Evolutionary conservation across 1,139 yeast genomes (phyloP), one percentile per base, ranked within the genome.

Genomic region (Pichia sp.): DNA sequence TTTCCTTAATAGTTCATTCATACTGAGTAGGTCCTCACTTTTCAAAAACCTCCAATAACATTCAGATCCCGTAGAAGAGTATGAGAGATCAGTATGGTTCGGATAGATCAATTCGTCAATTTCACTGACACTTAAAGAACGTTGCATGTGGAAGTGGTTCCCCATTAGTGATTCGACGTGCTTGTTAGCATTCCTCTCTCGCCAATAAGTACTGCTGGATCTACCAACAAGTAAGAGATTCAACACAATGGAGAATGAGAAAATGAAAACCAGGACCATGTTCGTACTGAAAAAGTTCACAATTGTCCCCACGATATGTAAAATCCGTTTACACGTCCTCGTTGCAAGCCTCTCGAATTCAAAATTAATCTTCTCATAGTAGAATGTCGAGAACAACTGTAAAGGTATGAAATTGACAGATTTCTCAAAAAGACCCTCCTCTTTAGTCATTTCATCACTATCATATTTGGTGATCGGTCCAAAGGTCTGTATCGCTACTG

Each of bases 61-160:
- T 14, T 44, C 47, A 7, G 47, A 33, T 2, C 54, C 40, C 30
- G 47, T 37, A 28, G 38, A 27, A 42, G 50, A 50, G 41, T 49
- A 26, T 4, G 32, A 25, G 6, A 41, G 43, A 32, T 38, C 41
- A 33, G 52, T 46, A 34, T 37, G 19, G 13, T 48, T 52, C 34
- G 52, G 37, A 28, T 38, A 49, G 14, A 69, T 55, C 39, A 65
- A 57, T 3, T 79, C 74, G 32, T 77, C 73, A 17, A 83, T 56
- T 44, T 88, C 96, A 34, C 68, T 62, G 35, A 81, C 55, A 41
- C 75, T 77, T 1, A 88, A 63, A 0, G 91, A 75, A 28, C 94
- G 60, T 47, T 73, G 73, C 60, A 85, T 69, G 45, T 62, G 56
- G 31, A 62, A 49, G 0, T 78, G 65, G 37, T 63, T 62, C 3